These are phyloP conservation scores for Diplotaxis tenuifolia DNA, from an alignment of 345 rosid genomes.

Conservation along the genomic window DNA sequence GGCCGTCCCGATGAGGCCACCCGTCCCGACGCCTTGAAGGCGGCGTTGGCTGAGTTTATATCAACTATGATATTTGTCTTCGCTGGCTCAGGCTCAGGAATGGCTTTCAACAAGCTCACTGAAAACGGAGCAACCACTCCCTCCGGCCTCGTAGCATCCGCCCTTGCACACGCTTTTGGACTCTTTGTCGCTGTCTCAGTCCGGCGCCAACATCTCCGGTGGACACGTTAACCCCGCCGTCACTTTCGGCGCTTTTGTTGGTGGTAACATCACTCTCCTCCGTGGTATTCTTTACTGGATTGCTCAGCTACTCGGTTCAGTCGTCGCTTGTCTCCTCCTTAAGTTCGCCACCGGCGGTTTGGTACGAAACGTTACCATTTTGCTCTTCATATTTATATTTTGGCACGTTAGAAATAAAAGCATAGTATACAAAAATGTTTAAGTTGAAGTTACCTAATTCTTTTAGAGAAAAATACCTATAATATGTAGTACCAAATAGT, in stretches of 20 bases:
- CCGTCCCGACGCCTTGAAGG: slow-evolving; percentile 67
- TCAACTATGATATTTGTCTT: slow-evolving; percentile 81
- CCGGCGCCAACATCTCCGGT: slow-evolving; percentile 77
- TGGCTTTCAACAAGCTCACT: slow-evolving; percentile 89
- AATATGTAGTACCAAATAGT: too few relatives aligned
- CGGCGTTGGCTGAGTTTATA: slow-evolving; percentile 87
- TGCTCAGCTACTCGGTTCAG: slow-evolving; percentile 86
- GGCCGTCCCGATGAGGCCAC: slow-evolving; percentile 68
- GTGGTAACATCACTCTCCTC: slow-evolving; percentile 82
- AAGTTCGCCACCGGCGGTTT: slow-evolving; percentile 67
- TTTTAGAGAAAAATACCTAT: too few relatives aligned
- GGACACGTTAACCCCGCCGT: slow-evolving; percentile 97
- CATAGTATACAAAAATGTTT: not conserved
- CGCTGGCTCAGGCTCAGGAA: slow-evolving; percentile 89
- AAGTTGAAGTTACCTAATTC: not conserved
- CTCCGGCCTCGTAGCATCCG: slow-evolving; percentile 68
- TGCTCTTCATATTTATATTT: not conserved
- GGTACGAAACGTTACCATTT: slow-evolving; percentile 42
- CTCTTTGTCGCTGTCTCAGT: slow-evolving; percentile 82
- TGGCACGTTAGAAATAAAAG: not conserved
- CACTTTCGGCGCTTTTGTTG: slow-evolving; percentile 81
- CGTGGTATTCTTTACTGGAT: slow-evolving; percentile 89
- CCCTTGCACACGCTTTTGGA: slow-evolving; percentile 75
- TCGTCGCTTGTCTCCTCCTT: slow-evolving; percentile 76
- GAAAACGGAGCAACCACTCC: slow-evolving; percentile 66